Evolutionary conservation across 495 filamentous ascomycete species (phyloP), one percentile per base, ranked within the genome.

Genomic region (Penicillium cinerascens): DNA sequence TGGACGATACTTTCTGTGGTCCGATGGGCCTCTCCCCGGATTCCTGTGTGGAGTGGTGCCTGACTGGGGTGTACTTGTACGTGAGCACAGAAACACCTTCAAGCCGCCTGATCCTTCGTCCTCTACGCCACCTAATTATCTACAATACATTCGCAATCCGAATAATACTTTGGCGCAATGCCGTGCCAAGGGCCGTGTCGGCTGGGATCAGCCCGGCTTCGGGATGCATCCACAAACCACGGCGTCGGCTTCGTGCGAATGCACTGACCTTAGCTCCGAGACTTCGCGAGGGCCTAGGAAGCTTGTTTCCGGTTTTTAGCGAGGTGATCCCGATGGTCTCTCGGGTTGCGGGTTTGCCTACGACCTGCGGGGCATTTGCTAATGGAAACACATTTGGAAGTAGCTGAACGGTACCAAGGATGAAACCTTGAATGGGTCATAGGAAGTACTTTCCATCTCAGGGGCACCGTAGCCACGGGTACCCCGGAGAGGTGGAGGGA

Each of bases 21-120:
- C 39, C 33, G 37, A 51, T 58, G 50, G 47, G 51, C 35, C 40
- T 41, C 46, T 44, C 59, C 59, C 59, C 59, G 42, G 59, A 61
- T 49, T 53, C 45, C 51, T 49, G 26, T 26, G n/a, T 26, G 29
- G 29, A 33, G 29, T 13, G 8, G 29, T 33, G 9, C 11, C 29
- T 13, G 29, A 10, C 29, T 13, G 11, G 29, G 29, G 11, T 33
- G 3, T 33, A 33, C 26, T 29, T 4, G 13, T 15, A 10, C 29
- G 8, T 13, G 22, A 23, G 6, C 22, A 3, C 6, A 6, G 6
- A 23, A 6, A 23, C 22, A 8, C 29, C 29, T 10, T 33, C 11
- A 33, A 13, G 8, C 8, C 29, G 29, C 29, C 3, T 33, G 1
- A 15, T 11, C 10, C 2, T 33, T 13, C 29, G 3, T 13, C 9